Percentiles rank a stretch among this genome's conserved stretches.
phyloP scores from a whole-genome alignment of 139 green algal genomes.

The Spirogloea muscicola region DNA sequence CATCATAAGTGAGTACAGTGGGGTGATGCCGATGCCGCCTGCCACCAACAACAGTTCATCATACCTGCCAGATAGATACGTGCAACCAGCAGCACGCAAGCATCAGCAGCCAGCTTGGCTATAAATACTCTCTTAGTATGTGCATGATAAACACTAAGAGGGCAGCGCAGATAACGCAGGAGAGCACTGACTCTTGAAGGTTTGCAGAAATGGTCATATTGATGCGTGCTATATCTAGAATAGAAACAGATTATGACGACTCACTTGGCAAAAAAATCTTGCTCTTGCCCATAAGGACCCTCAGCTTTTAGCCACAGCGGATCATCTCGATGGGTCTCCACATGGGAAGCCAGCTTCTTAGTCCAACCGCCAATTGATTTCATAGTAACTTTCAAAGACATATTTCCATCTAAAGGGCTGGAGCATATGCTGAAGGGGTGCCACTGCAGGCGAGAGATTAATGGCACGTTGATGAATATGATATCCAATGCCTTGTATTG shows the following conservation, averaged over 20 bases:
- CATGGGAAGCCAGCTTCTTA: background rate
- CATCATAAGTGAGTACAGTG: background rate
- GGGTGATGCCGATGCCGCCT: conserved; percentile 6
- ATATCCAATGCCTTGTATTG: conserved; percentile 15
- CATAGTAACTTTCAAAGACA: background rate
- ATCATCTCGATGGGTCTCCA: background rate
- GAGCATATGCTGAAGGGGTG: conserved; percentile 14
- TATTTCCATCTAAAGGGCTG: background rate
- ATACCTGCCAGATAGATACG: too few relatives aligned
- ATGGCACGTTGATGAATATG: conserved; percentile 11
- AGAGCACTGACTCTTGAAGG: too few relatives aligned
- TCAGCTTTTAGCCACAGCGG: background rate
- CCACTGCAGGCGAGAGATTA: conserved; percentile 8
- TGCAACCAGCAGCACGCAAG: too few relatives aligned
- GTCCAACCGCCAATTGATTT: background rate
- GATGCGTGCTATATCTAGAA: too few relatives aligned
- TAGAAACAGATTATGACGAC: too few relatives aligned
- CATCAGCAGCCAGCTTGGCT: too few relatives aligned
- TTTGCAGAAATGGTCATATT: too few relatives aligned
- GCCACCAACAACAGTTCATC: conserved; percentile 4
- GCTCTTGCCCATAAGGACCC: conserved; percentile 11
- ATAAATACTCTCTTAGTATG: too few relatives aligned
- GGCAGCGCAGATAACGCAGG: too few relatives aligned
- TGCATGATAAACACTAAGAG: too few relatives aligned
- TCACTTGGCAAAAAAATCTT: conserved; percentile 6